Conservation (phyloP, 1,284 basidiomycete genomes). For the Takashimella koratensis region DNA sequence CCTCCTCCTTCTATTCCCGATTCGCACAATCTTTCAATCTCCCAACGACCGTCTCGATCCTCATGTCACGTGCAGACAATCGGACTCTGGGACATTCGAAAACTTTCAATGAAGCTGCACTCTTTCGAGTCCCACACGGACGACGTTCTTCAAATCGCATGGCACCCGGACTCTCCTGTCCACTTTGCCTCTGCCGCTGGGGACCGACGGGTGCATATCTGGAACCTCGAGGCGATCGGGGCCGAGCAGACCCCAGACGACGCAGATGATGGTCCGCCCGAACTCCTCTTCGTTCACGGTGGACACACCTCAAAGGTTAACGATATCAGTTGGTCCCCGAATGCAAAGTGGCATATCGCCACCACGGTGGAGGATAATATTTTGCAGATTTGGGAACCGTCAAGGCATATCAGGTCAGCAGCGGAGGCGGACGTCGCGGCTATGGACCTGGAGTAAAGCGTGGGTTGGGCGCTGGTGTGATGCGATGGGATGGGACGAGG, state of each 20-base stretch:
- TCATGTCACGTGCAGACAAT: slow-evolving; percentile 82
- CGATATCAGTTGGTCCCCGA: slow-evolving; percentile 50
- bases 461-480: not conserved
- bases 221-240: slow-evolving; percentile 91
- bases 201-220: slow-evolving; percentile 89
- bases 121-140: slow-evolving; percentile 90
- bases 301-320: slow-evolving; percentile 55
- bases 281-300: slow-evolving; percentile 87
- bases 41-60: too few relatives aligned
- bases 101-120: slow-evolving; percentile 76
- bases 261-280: slow-evolving; percentile 92
- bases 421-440: slow-evolving; percentile 44
- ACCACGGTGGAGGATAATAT: slow-evolving; percentile 55
- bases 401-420: slow-evolving; percentile 50
- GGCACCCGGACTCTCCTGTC: slow-evolving; percentile 89
- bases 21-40: not conserved
- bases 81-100: slow-evolving; percentile 82
- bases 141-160: slow-evolving; percentile 88
- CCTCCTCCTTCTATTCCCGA: not conserved
- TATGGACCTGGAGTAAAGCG: slow-evolving; percentile 45
- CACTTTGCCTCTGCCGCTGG: slow-evolving; percentile 89
- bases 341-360: slow-evolving; percentile 49
- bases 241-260: slow-evolving; percentile 97
- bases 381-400: slow-evolving; percentile 50
- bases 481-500: not conserved